Conservation (phyloP, 2,329 filamentous ascomycete genomes). For the Scytalidium sp. region DNA sequence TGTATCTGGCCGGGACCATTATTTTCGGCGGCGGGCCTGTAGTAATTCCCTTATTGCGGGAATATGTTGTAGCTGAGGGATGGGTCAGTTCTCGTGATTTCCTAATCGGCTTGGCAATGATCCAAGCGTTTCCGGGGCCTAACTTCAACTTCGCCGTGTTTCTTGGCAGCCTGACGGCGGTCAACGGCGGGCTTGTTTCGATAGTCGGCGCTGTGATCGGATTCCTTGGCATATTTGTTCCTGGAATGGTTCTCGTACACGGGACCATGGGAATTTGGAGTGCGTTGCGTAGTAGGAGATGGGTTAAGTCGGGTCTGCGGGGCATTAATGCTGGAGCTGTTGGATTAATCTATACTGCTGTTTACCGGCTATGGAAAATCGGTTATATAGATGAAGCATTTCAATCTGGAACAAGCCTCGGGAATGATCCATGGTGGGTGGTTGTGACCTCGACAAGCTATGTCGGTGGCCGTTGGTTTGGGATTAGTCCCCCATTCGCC, state of each 20-base stretch:
- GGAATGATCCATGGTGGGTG: conserved; percentile 59
- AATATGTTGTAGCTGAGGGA: conserved; percentile 61
- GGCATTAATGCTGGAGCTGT: conserved; percentile 59
- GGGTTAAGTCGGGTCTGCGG: conserved; percentile 45
- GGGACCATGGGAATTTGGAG: conserved; percentile 55
- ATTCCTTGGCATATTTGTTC: conserved; percentile 48
- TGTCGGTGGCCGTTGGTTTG: conserved; percentile 42
- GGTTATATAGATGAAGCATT: conserved; percentile 51
- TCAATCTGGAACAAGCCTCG: conserved; percentile 47
- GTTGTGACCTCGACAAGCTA: conserved; percentile 50
- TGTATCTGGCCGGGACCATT: conserved; percentile 70
- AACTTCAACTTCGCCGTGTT: conserved; percentile 59
- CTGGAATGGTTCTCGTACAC: conserved; percentile 45
- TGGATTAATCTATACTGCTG: conserved; percentile 59
- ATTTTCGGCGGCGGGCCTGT: conserved; percentile 55
- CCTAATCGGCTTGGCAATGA: conserved; percentile 67
- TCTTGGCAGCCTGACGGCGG: conserved; percentile 47
- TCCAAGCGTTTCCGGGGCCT: conserved; percentile 65
- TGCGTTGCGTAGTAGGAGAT: conserved; percentile 39
- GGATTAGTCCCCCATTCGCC: conserved; percentile 35
- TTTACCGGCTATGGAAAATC: conserved; percentile 60
- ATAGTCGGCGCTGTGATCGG: conserved; percentile 46
- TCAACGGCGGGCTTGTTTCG: conserved; percentile 13
- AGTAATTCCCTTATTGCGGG: conserved; percentile 59
- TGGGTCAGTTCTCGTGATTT: conserved; percentile 71